These are phyloP conservation scores for Areca catechu DNA, from an alignment of 176 grass and related monocot genomes.

Conservation along the genomic window DNA sequence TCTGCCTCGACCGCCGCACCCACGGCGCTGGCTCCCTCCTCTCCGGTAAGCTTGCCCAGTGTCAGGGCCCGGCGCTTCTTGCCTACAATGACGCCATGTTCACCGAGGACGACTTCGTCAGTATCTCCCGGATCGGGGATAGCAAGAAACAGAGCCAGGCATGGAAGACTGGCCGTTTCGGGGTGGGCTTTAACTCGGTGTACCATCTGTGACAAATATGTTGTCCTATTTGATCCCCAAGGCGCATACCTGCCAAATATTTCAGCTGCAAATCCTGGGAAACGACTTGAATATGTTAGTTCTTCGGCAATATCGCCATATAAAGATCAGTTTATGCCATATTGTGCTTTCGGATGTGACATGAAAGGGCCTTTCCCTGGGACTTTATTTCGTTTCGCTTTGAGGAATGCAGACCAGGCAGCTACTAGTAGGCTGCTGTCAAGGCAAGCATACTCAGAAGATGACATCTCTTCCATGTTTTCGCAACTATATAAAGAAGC, in stretches of 20 bases:
- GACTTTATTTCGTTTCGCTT: slow-evolving; percentile 90
- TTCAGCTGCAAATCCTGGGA: slow-evolving; percentile 82
- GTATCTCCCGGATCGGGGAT: no score
- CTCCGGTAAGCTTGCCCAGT: no score
- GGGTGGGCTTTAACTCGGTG: slow-evolving; percentile 97
- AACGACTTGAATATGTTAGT: slow-evolving; percentile 90
- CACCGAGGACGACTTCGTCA: no score
- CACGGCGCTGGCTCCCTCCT: no score
- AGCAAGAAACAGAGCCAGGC: no score
- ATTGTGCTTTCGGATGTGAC: slow-evolving; percentile 74
- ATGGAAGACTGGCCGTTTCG: slow-evolving; percentile 91
- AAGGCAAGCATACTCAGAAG: slow-evolving; percentile 69
- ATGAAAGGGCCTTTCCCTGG: slow-evolving; percentile 65
- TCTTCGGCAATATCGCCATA: slow-evolving; percentile 61
- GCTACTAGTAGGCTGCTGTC: slow-evolving; percentile 62
- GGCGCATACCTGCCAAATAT: slow-evolving; percentile 84
- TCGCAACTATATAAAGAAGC: slow-evolving; percentile 73
- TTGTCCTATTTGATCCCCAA: slow-evolving; percentile 90
- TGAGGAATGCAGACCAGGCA: slow-evolving; percentile 58
- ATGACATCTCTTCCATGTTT: slow-evolving; percentile 66
- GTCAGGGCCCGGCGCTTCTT: no score
- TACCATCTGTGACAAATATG: slow-evolving; percentile 94
- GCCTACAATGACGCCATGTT: no score
- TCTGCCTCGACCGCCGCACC: no score
- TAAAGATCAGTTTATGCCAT: slow-evolving; percentile 69